Evolutionary conservation across 306 rosid genomes (phyloP), one percentile per base, ranked within the genome.

Genomic region (Rubus parviflorus): DNA sequence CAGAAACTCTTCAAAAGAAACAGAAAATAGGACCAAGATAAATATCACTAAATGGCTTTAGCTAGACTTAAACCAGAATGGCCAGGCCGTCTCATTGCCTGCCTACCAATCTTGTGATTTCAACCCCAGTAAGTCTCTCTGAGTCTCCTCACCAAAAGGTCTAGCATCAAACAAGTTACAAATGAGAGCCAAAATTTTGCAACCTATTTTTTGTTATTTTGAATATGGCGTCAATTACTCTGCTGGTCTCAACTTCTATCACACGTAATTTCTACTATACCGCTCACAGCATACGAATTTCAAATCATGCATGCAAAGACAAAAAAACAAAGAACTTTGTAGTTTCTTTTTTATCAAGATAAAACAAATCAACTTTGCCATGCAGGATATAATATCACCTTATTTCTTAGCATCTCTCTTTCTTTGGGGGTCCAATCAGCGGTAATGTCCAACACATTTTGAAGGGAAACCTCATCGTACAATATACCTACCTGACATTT

Each of bases 381-480:
- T 13, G 37, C 20, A 61, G 80, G 63, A 69, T 57, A 60, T 78
- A 69, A 35, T 11, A 22, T 83, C 87, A 96, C 99, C 99, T 92
- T 88, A 85, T 89, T 87, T 88, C 99, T 87, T 72, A 96, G 80
- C 96, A 91, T 92, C 82, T 86, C 87, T 62, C 99, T 91, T 87
- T 96, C 98, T 83, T 88, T 93, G 4, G 81, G 62, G 56, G 96
- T 92, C 98, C 99, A 96, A 80, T 96, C 98, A 69, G 96, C 94
- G 52, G 91, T 91, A 83, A 96, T 76, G 84, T 96, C 97, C 68
- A 96, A 83, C 77, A 88, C 76, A 38, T 81, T 89, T 82, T 96
- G 98, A 37, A 96, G 83, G 78, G 97, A 91, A 80, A 80, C 85
- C 73, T 92, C 98, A 61, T 96, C 98, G 47, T 96, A 96, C 81